Evolutionary conservation across 345 rosid genomes (phyloP).

Genomic region (Balakata baccata): DNA sequence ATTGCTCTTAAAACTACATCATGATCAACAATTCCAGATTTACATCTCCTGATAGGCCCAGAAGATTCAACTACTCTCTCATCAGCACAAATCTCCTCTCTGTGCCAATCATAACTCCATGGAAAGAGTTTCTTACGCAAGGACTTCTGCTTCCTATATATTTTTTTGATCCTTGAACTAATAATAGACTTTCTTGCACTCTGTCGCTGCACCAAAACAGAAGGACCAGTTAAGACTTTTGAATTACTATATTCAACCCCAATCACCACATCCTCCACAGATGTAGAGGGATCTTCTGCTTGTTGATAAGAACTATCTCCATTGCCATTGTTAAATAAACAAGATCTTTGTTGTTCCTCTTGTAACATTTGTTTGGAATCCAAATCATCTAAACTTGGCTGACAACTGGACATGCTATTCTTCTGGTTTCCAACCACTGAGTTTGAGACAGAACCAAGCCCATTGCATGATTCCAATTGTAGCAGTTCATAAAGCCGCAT

Average conservation of each 20-base stretch:
- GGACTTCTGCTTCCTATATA: constrained; percentile 81
- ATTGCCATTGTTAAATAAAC: constrained; percentile 32
- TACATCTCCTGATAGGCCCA: constrained; percentile 77
- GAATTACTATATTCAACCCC: constrained; percentile 37
- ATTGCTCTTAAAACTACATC: constrained; percentile 82
- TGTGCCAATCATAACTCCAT: constrained; percentile 97
- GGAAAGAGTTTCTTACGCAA: constrained; percentile 90
- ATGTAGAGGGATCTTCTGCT: constrained; percentile 68
- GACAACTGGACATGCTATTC: constrained; percentile 29
- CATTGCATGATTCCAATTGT: constrained; percentile 63
- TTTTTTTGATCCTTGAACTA: constrained; percentile 58
- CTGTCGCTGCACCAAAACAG: constrained; percentile 48
- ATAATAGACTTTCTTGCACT: constrained; percentile 51
- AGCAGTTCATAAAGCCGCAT: constrained; percentile 84
- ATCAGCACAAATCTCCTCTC: constrained; percentile 61
- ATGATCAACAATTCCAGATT: constrained; percentile 70
- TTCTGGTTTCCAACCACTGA: constrained; percentile 29
- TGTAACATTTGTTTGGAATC: constrained; percentile 22
- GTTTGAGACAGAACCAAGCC: constrained; percentile 28
- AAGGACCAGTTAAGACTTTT: constrained; percentile 28
- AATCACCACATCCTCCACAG: constrained; percentile 57
- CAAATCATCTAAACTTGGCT: constrained; percentile 27
- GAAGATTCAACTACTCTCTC: constrained; percentile 61
- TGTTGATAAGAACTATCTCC: constrained; percentile 34
- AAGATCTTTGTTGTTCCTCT: constrained; percentile 26